Percentiles rank a stretch among this genome's conserved stretches.
Conservation (phyloP, 2,329 filamentous ascomycete genomes). For the Aspergillus pseudoviridinutans region DNA sequence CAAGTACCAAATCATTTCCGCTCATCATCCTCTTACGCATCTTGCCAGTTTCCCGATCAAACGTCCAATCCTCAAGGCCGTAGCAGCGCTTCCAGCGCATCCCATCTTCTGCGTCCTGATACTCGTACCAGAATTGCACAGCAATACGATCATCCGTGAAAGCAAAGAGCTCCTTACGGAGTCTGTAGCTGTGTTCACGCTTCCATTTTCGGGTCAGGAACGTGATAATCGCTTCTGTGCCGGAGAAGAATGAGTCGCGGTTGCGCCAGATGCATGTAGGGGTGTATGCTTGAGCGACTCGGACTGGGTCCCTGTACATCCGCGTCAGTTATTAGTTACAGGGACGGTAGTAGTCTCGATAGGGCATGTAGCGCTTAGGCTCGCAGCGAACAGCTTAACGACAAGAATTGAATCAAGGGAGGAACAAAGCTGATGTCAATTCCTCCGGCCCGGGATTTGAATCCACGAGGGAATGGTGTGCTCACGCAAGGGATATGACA, state of each 20-base stretch:
- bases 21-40: conserved; percentile 49
- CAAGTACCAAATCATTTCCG: conserved; percentile 44
- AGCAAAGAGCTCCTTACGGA: conserved; percentile 80
- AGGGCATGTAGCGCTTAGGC: background rate
- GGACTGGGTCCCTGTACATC: conserved; percentile 56
- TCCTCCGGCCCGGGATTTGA: background rate
- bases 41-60: conserved; percentile 40
- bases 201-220: conserved; percentile 73
- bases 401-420: background rate
- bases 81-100: conserved; percentile 81
- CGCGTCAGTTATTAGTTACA: background rate
- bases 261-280: conserved; percentile 77
- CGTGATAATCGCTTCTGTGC: conserved; percentile 62
- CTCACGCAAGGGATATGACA: conserved; percentile 2
- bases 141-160: conserved; percentile 74
- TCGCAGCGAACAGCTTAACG: background rate
- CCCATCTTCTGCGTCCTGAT: conserved; percentile 60
- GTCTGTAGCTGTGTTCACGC: conserved; percentile 64
- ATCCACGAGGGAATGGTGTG: conserved; percentile 2
- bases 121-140: conserved; percentile 91
- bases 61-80: conserved; percentile 59
- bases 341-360: background rate
- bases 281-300: conserved; percentile 70
- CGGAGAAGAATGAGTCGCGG: conserved; percentile 64
- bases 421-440: background rate